These are phyloP conservation scores for Sonneratia alba DNA, from an alignment of 345 rosid species.

Conservation along the genomic window DNA sequence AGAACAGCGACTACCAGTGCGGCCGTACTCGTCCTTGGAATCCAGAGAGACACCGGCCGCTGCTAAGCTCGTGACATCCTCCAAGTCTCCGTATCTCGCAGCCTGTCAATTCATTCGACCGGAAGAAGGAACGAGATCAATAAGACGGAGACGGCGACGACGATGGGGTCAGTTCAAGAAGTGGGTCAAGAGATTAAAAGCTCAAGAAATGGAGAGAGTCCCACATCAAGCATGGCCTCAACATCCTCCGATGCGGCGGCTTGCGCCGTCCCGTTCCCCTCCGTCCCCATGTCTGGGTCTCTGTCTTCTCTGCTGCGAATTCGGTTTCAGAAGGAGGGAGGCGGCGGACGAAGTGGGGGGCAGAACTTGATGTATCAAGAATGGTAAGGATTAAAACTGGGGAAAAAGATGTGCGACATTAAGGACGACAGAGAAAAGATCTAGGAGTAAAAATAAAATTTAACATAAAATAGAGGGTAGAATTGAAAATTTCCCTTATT, in stretches of 20 bases:
- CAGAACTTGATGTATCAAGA: background rate
- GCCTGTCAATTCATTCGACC: constrained; percentile 39
- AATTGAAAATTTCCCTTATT: too few species aligned
- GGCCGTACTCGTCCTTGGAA: constrained; percentile 77
- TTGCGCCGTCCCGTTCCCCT: constrained; percentile 16
- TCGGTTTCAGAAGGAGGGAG: background rate
- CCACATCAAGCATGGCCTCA: constrained; percentile 60
- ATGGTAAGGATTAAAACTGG: too few species aligned
- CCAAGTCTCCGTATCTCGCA: constrained; percentile 76
- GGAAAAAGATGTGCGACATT: too few species aligned
- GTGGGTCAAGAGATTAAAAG: background rate
- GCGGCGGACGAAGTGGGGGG: background rate
- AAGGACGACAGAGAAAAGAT: too few species aligned
- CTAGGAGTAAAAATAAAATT: too few species aligned
- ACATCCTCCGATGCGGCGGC: constrained; percentile 27
- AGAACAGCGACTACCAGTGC: constrained; percentile 39
- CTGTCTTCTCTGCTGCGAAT: background rate
- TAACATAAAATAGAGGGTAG: too few species aligned
- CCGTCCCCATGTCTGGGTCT: constrained; percentile 24
- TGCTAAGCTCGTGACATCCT: constrained; percentile 49
- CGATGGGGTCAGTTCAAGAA: background rate
- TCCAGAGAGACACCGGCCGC: constrained; percentile 58
- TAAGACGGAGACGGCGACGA: background rate
- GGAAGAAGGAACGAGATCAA: background rate
- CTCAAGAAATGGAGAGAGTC: background rate